These are phyloP conservation scores for Penicillium turbatum DNA, from an alignment of 495 filamentous ascomycete species.

Conservation along the genomic window DNA sequence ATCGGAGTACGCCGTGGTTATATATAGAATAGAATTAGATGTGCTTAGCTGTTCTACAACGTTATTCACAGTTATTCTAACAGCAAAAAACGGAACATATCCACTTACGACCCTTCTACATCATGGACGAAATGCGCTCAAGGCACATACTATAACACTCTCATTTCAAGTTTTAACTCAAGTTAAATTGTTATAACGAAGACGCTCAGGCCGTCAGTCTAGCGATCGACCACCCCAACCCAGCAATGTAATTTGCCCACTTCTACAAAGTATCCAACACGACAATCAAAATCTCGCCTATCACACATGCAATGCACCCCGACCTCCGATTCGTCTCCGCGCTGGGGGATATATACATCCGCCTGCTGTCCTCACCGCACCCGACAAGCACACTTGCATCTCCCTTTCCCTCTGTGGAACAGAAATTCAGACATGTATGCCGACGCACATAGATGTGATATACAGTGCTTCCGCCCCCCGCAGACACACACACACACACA, in stretches of 20 bases:
- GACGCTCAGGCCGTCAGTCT: neutral
- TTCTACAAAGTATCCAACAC: neutral
- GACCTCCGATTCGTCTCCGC: neutral
- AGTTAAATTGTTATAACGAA: no score
- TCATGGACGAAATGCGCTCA: no score
- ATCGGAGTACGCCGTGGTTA: no score
- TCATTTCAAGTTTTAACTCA: no score
- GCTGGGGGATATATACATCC: neutral
- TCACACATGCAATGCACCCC: neutral
- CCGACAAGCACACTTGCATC: neutral
- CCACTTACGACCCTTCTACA: no score
- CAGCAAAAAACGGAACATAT: no score
- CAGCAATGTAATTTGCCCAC: slow-evolving; percentile 2
- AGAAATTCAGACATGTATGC: neutral
- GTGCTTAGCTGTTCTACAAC: no score
- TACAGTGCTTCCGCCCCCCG: slow-evolving; percentile 1
- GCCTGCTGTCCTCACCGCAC: neutral
- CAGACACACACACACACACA: neutral
- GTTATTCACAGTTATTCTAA: no score
- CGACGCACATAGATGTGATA: slow-evolving; percentile 6
- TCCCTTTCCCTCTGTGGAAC: slow-evolving; percentile 1
- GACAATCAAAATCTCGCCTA: neutral
- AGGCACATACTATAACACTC: no score
- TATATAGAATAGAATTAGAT: no score
- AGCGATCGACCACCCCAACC: neutral